phyloP scores from a whole-genome alignment of 2,329 filamentous ascomycete species.

The Westerdykella aurantiaca region DNA sequence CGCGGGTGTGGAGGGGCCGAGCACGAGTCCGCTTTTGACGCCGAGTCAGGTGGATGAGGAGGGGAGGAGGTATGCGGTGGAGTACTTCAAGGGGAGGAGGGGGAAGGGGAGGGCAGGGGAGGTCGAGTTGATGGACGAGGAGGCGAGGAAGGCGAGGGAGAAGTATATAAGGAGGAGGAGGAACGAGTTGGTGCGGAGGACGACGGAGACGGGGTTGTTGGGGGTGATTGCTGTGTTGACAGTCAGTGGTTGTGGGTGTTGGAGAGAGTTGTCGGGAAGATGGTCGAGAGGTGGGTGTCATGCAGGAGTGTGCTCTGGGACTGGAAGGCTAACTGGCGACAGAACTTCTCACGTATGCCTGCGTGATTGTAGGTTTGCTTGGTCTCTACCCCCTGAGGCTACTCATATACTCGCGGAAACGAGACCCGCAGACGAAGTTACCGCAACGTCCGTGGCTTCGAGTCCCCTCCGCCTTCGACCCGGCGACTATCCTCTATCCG shows the following conservation, averaged over 20 bases:
- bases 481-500: conserved; percentile 85
- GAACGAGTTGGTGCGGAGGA: conserved; percentile 72
- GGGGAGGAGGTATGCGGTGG: conserved; percentile 32
- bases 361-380: conserved; percentile 26
- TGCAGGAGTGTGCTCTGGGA: conserved; percentile 1
- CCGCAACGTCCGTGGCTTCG: conserved; percentile 46
- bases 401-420: conserved; percentile 25
- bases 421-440: conserved; percentile 17
- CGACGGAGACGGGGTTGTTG: conserved; percentile 51
- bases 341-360: conserved; percentile 39
- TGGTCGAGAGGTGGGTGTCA: conserved; percentile 38
- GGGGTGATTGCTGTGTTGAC: conserved; percentile 48
- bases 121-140: conserved; percentile 23
- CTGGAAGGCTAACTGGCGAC: conserved; percentile 15
- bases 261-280: conserved; percentile 22
- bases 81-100: conserved; percentile 33
- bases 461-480: conserved; percentile 77
- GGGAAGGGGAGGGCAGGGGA: conserved; percentile 13
- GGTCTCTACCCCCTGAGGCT: conserved; percentile 37
- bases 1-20: conserved; percentile 30
- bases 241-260: conserved; percentile 35
- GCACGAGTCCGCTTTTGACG: conserved; percentile 39
- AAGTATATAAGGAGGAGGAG: conserved; percentile 81
- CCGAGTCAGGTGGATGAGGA: conserved; percentile 46
- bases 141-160: conserved; percentile 45